Base-by-base conservation (phyloP, 108 stramenopile genomes). In the Cyclotella distinguenda region DNA sequence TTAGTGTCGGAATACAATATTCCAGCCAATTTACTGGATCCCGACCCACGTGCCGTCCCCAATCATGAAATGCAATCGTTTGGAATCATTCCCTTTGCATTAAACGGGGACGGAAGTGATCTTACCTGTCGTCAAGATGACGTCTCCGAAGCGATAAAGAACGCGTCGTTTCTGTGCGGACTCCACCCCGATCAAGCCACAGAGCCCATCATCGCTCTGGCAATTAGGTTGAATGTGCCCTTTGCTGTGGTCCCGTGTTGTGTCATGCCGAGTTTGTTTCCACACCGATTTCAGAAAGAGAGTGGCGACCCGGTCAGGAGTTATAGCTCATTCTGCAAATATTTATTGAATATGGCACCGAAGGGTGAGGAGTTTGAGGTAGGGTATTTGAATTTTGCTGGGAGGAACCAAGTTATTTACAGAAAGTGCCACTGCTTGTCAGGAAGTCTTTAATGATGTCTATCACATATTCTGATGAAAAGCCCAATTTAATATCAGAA, bases 391-490 rank as follows among this genome's bases (percentile, higher is more conserved):
- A 70, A 71, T 13, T 85, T 85, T 64, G 75, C 70, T 30, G 84
- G 84, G 16, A 61, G 84, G 39, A 85, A 85, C 53, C 80, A 82
- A 58, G 82, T 85, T 6, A 74, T 85, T 39, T 85, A 68, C 38
- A 56, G 57, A 23, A 68, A n/a, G n/a, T n/a, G n/a, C n/a, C n/a
- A n/a, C n/a, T n/a, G n/a, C n/a, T n/a, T n/a, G n/a, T n/a, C n/a
- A n/a, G n/a, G n/a, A n/a, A n/a, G n/a, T n/a, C n/a, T n/a, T n/a
- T n/a, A n/a, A n/a, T n/a, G n/a, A n/a, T n/a, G n/a, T n/a, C n/a
- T n/a, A n/a, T n/a, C n/a, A n/a, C n/a, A n/a, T n/a, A n/a, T n/a
- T n/a, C n/a, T n/a, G n/a, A n/a, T n/a, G n/a, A n/a, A n/a, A n/a
- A n/a, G n/a, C n/a, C n/a, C n/a, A n/a, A n/a, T n/a, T n/a, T n/a